A percentile compares a stretch with the other conserved stretches of the same genome.
Evolutionary conservation across 768 basidiomycete species (phyloP).

Genomic region (Hygrocybe punicea): DNA sequence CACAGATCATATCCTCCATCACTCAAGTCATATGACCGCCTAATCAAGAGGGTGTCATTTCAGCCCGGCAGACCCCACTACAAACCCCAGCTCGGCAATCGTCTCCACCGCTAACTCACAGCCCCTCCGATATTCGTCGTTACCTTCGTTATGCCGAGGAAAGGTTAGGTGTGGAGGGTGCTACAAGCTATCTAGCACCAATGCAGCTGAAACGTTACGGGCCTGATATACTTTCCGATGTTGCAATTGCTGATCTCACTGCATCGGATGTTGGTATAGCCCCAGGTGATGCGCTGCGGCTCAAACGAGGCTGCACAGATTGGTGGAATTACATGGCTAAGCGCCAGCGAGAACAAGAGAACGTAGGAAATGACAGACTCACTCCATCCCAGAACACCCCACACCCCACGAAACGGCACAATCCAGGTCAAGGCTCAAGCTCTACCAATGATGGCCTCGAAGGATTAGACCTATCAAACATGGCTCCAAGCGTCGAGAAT

Average conservation of each 20-base stretch:
- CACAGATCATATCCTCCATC: neutral
- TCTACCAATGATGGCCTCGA: too few species aligned
- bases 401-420: too few species aligned
- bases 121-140: constrained; percentile 1
- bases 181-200: neutral
- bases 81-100: neutral
- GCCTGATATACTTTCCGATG: neutral
- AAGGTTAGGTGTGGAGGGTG: neutral
- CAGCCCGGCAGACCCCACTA: neutral
- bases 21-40: neutral
- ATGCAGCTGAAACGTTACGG: neutral
- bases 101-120: neutral
- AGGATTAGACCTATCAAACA: too few species aligned
- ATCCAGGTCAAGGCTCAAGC: too few species aligned
- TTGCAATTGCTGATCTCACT: neutral
- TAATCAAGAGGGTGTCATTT: neutral
- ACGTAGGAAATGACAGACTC: too few species aligned
- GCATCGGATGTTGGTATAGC: neutral
- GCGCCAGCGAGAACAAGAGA: neutral
- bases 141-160: neutral
- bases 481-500: too few species aligned
- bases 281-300: neutral
- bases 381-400: too few species aligned
- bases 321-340: neutral
- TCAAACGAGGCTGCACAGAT: neutral